Conservation (phyloP, 768 basidiomycete species). For the Daedaleopsis sinensis region DNA sequence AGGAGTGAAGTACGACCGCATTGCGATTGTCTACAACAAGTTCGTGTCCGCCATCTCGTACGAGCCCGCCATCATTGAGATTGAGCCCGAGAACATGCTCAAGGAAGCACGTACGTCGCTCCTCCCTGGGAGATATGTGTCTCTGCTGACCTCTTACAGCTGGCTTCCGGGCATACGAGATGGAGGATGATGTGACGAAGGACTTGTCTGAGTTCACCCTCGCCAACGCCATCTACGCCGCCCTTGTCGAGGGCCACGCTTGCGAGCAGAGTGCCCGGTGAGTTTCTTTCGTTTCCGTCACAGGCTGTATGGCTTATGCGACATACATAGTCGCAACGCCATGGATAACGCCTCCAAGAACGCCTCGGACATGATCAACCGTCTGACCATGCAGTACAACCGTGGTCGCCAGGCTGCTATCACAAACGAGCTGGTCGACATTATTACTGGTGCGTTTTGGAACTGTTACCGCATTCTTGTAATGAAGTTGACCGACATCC, state of each 20-base stretch:
- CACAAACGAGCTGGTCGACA: conserved; percentile 93
- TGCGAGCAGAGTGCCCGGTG: conserved; percentile 93
- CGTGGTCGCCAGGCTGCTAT: conserved; percentile 98
- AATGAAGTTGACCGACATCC: neutral
- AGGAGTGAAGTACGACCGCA: conserved; percentile 84
- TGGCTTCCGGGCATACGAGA: conserved; percentile 94
- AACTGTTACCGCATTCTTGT: neutral
- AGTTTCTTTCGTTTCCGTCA: conserved; percentile 21
- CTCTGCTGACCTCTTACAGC: conserved; percentile 44
- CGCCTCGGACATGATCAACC: conserved; percentile 88
- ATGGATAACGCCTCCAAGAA: conserved; percentile 99
- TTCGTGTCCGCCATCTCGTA: conserved; percentile 92
- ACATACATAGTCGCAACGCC: conserved; percentile 76
- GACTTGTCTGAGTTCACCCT: conserved; percentile 95
- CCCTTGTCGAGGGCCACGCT: conserved; percentile 93
- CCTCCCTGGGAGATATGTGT: too few species aligned
- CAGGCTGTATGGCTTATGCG: conserved; percentile 4
- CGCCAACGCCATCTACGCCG: conserved; percentile 94
- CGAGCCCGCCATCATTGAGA: conserved; percentile 73
- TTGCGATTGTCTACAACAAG: conserved; percentile 80
- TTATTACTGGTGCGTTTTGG: conserved; percentile 74
- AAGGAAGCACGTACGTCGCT: conserved; percentile 72
- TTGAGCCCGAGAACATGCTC: conserved; percentile 82
- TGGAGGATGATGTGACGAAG: conserved; percentile 94
- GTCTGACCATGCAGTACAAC: conserved; percentile 93